These are phyloP conservation scores for Ailanthus altissimus DNA, from an alignment of 345 rosid genomes.

Conservation along the genomic window DNA sequence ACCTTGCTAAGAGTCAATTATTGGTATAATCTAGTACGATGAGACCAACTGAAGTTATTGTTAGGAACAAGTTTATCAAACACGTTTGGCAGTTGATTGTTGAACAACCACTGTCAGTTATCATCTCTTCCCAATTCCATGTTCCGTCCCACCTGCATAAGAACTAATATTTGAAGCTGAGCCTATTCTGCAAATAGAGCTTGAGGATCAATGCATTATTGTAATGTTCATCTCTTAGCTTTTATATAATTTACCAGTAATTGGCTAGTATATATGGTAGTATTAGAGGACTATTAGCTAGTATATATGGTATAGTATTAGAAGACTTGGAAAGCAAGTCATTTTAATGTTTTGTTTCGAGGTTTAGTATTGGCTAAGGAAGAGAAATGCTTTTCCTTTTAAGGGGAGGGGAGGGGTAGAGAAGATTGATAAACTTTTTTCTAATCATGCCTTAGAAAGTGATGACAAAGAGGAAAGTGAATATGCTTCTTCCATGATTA, in stretches of 20 bases:
- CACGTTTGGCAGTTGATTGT: neutral
- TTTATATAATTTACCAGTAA: too few species aligned
- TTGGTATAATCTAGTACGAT: neutral
- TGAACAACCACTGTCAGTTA: neutral
- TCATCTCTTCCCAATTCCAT: neutral
- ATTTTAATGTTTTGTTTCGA: neutral
- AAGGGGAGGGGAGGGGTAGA: slow-evolving; percentile 41
- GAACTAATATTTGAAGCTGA: too few species aligned
- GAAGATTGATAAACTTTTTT: slow-evolving; percentile 62
- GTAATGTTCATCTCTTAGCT: too few species aligned
- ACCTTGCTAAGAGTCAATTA: neutral
- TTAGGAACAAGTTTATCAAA: neutral
- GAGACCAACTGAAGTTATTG: neutral
- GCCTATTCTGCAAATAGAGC: neutral
- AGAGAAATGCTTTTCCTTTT: slow-evolving; percentile 31
- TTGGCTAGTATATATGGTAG: slow-evolving; percentile 16
- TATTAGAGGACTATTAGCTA: slow-evolving; percentile 30
- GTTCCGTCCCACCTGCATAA: neutral
- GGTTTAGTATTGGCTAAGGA: slow-evolving; percentile 20
- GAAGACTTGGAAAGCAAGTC: slow-evolving; percentile 45
- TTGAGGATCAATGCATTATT: too few species aligned
- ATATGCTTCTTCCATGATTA: slow-evolving; percentile 66
- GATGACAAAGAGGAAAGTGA: slow-evolving; percentile 83
- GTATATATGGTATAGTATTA: slow-evolving; percentile 30
- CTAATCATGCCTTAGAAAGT: slow-evolving; percentile 88